phyloP scores from a whole-genome alignment of 768 basidiomycete species.

The Tulasnella sp. region DNA sequence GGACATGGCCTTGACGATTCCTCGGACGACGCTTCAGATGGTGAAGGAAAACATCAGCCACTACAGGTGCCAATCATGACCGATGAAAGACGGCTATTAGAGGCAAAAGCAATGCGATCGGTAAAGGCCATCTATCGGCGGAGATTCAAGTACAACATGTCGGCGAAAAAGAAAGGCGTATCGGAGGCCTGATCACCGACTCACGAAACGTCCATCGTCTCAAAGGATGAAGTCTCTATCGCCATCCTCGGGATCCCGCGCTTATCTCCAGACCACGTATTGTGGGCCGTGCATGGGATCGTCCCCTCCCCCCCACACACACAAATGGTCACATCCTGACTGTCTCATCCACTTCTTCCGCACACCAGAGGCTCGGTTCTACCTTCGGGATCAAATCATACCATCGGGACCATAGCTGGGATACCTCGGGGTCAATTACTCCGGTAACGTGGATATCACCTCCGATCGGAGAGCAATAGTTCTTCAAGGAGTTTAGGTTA shows the following conservation, averaged over 20 bases:
- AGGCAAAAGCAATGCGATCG: neutral
- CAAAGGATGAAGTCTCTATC: constrained; percentile 18
- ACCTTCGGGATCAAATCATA: neutral
- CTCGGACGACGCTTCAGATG: neutral
- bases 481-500: neutral
- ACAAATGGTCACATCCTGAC: neutral
- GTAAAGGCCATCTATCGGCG: constrained; percentile 13
- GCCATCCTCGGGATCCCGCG: constrained; percentile 17
- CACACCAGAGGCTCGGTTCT: neutral
- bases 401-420: neutral
- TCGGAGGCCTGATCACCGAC: constrained; percentile 11
- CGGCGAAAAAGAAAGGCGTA: constrained; percentile 13
- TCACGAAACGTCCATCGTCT: constrained; percentile 11
- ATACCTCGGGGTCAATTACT: neutral
- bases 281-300: neutral
- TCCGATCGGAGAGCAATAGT: neutral
- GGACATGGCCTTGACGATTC: neutral
- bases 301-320: neutral
- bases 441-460: neutral
- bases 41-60: neutral
- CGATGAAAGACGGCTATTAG: neutral
- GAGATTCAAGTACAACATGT: constrained; percentile 16
- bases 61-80: neutral
- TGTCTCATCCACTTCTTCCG: neutral
- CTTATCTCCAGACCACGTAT: constrained; percentile 14